A percentile compares a stretch with the other conserved stretches of the same genome.
Evolutionary conservation across 768 basidiomycete species (phyloP).

Genomic region (Mycena rebaudengoi): DNA sequence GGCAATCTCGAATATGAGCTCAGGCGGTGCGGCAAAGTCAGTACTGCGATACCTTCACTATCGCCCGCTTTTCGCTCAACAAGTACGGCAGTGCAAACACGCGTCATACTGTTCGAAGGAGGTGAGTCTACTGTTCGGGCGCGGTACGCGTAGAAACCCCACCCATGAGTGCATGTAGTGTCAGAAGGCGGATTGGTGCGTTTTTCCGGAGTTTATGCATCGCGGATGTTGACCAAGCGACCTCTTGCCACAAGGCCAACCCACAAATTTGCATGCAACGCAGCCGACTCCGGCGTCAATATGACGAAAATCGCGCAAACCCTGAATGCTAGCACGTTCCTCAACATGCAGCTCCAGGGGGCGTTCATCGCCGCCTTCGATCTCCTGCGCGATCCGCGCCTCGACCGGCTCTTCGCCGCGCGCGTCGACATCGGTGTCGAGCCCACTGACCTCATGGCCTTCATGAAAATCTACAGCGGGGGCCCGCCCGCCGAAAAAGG

Average conservation of each 20-base stretch:
- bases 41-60: slow-evolving; percentile 1
- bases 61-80: slow-evolving; percentile 9
- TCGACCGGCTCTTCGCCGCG: slow-evolving; percentile 6
- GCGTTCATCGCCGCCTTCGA: slow-evolving; percentile 13
- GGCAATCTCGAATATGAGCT: not conserved
- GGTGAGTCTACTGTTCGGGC: slow-evolving; percentile 11
- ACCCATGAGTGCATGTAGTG: slow-evolving; percentile 2
- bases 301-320: slow-evolving; percentile 16
- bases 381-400: slow-evolving; percentile 14
- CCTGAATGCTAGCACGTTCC: slow-evolving; percentile 17
- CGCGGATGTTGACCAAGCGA: not conserved
- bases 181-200: slow-evolving; percentile 22
- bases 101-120: slow-evolving; percentile 20
- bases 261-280: slow-evolving; percentile 16
- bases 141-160: slow-evolving; percentile 3
- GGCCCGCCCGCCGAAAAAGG: not conserved
- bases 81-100: slow-evolving; percentile 14
- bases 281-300: slow-evolving; percentile 12
- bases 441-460: slow-evolving; percentile 10
- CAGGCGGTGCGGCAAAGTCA: slow-evolving; percentile 18
- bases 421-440: slow-evolving; percentile 21
- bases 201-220: slow-evolving; percentile 5
- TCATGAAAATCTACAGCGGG: slow-evolving; percentile 7
- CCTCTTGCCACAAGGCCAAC: slow-evolving; percentile 10
- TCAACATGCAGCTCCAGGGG: slow-evolving; percentile 13